Evolutionary conservation across 768 basidiomycete genomes (phyloP).

Genomic region (Coprinopsis strossmayeri): DNA sequence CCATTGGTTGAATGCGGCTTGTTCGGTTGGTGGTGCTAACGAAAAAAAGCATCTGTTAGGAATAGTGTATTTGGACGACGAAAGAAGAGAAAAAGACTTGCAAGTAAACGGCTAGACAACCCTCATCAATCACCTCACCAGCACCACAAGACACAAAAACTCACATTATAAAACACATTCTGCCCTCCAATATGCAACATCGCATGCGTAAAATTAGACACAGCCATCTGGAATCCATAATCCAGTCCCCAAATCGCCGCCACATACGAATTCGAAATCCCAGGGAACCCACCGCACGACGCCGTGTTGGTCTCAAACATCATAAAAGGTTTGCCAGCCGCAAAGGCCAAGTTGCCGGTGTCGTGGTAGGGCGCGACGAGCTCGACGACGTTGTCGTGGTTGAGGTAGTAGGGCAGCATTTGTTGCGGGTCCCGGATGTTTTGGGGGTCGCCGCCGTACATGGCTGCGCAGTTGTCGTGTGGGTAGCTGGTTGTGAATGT

Average conservation of each 20-base stretch:
- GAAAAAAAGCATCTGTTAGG: too few species aligned
- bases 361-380: conserved; percentile 49
- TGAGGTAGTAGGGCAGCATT: conserved; percentile 55
- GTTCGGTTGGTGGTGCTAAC: conserved; percentile 49
- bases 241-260: conserved; percentile 62
- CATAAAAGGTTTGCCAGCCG: conserved; percentile 37
- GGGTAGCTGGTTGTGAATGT: conserved; percentile 23
- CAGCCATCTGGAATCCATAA: conserved; percentile 53
- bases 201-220: conserved; percentile 43
- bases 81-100: too few species aligned
- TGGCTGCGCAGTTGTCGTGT: conserved; percentile 52
- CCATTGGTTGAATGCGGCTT: conserved; percentile 60
- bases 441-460: conserved; percentile 27
- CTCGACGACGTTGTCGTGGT: conserved; percentile 45
- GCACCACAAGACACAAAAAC: conserved; percentile 19
- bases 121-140: too few species aligned
- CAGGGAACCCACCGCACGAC: conserved; percentile 63
- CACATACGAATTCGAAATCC: conserved; percentile 55
- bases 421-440: conserved; percentile 30
- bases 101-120: conserved; percentile 50
- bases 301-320: conserved; percentile 74
- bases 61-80: too few species aligned
- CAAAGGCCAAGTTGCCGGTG: conserved; percentile 38
- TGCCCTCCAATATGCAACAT: conserved; percentile 57
- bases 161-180: conserved; percentile 59